A percentile compares a stretch with the other conserved stretches of the same genome.
phyloP scores from a whole-genome alignment of 345 rosid genomes.

The Capsella bursapastoris region DNA sequence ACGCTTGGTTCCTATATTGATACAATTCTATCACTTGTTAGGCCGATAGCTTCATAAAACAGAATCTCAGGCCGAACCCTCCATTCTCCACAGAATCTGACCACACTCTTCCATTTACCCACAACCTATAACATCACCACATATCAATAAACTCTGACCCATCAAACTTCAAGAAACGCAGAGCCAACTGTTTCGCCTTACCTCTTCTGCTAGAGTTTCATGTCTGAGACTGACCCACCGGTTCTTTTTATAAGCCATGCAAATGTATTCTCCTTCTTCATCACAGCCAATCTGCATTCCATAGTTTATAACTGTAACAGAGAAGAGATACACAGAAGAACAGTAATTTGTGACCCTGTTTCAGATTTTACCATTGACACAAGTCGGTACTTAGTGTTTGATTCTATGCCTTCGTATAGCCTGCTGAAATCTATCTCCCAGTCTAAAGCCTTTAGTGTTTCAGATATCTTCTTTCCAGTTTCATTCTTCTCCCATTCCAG shows the following conservation, averaged over 20 bases:
- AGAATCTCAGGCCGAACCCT: background rate
- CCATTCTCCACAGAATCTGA: background rate
- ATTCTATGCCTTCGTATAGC: constrained; percentile 19
- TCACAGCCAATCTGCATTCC: background rate
- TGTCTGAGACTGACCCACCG: background rate
- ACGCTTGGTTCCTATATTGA: background rate
- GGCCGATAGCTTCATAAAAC: background rate
- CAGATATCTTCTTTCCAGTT: constrained; percentile 20
- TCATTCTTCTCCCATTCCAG: constrained; percentile 13
- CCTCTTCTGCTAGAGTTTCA: background rate
- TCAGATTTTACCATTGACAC: constrained; percentile 23
- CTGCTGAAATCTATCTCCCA: constrained; percentile 10
- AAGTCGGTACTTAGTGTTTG: background rate
- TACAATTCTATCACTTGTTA: background rate
- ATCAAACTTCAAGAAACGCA: background rate
- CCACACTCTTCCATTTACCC: background rate
- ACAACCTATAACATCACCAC: background rate
- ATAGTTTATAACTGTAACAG: background rate
- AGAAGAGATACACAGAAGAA: background rate
- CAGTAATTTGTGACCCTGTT: background rate
- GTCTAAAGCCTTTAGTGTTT: background rate
- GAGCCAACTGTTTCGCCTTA: background rate
- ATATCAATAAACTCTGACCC: background rate
- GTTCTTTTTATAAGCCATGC: background rate
- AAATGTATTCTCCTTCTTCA: background rate